A percentile compares a stretch with the other conserved stretches of the same genome.
Conservation (phyloP, 1,284 basidiomycete genomes). For the Fistulina hepatica region DNA sequence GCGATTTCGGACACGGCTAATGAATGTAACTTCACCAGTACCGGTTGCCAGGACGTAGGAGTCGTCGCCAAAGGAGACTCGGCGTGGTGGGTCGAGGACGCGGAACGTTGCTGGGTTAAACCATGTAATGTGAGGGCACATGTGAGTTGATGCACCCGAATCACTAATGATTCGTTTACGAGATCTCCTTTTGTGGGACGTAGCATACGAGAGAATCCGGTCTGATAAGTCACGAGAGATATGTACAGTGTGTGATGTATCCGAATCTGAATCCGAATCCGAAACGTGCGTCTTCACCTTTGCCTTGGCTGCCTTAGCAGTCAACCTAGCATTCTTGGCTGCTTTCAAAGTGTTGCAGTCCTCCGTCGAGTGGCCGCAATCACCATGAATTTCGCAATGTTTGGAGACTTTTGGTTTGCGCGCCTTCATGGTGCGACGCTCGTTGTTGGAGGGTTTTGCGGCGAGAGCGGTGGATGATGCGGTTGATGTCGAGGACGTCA, state of each 20-base stretch:
- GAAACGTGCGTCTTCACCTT: background rate
- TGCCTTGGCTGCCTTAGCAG: too few species aligned
- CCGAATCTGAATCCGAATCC: slow-evolving; percentile 1
- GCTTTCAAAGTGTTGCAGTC: too few species aligned
- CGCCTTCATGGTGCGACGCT: too few species aligned
- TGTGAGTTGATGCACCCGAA: slow-evolving; percentile 3
- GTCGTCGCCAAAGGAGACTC: background rate
- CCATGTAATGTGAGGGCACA: background rate
- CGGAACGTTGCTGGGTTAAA: background rate
- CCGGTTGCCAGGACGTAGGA: slow-evolving; percentile 17
- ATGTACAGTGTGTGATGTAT: background rate
- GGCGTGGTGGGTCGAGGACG: background rate
- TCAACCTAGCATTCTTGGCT: too few species aligned
- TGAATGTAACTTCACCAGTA: slow-evolving; percentile 4
- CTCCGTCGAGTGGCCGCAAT: too few species aligned
- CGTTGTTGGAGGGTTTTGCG: background rate
- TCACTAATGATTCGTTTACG: background rate
- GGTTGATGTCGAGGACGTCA: too few species aligned
- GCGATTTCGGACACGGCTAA: background rate
- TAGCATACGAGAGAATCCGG: too few species aligned
- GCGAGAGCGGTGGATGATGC: background rate
- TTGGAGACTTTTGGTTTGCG: too few species aligned
- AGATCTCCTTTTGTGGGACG: background rate
- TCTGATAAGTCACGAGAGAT: background rate
- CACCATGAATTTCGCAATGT: too few species aligned